These are phyloP conservation scores for Candida berthetii DNA, from an alignment of 805 yeast genomes.

Conservation along the genomic window DNA sequence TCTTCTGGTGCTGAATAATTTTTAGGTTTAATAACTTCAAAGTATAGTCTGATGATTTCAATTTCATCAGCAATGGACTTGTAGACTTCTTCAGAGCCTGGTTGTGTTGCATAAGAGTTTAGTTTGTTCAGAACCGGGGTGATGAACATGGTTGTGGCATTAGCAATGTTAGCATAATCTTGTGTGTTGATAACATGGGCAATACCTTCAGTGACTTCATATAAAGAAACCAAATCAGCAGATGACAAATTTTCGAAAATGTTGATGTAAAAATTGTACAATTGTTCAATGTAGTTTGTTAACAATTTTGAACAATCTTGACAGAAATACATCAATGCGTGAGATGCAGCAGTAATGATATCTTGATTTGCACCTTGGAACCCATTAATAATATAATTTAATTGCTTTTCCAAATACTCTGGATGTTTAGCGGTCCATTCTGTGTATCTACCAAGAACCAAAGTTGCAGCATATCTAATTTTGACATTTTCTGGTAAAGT, in stretches of 20 bases:
- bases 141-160: constrained; percentile 56
- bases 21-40: constrained; percentile 47
- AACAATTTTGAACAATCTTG: constrained; percentile 76
- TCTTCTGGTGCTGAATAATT: constrained; percentile 21
- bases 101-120: constrained; percentile 15
- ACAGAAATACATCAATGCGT: constrained; percentile 91
- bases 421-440: constrained; percentile 92
- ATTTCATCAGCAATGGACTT: constrained; percentile 63
- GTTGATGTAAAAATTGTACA: constrained; percentile 64
- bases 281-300: constrained; percentile 63
- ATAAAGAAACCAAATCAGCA: constrained; percentile 62
- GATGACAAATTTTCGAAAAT: constrained; percentile 35
- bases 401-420: constrained; percentile 71
- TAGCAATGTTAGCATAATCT: constrained; percentile 43
- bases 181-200: constrained; percentile 73
- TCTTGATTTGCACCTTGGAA: constrained; percentile 36
- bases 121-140: constrained; percentile 54
- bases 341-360: constrained; percentile 80
- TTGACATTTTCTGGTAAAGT: constrained; percentile 80
- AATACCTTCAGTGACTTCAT: constrained; percentile 84
- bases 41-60: constrained; percentile 59
- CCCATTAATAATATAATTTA: constrained; percentile 78
- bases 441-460: constrained; percentile 93
- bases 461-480: constrained; percentile 86
- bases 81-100: constrained; percentile 28